Evolutionary conservation across 1,284 basidiomycete genomes (phyloP), one percentile per base, ranked within the genome.

Genomic region (Trichosporon faecale): DNA sequence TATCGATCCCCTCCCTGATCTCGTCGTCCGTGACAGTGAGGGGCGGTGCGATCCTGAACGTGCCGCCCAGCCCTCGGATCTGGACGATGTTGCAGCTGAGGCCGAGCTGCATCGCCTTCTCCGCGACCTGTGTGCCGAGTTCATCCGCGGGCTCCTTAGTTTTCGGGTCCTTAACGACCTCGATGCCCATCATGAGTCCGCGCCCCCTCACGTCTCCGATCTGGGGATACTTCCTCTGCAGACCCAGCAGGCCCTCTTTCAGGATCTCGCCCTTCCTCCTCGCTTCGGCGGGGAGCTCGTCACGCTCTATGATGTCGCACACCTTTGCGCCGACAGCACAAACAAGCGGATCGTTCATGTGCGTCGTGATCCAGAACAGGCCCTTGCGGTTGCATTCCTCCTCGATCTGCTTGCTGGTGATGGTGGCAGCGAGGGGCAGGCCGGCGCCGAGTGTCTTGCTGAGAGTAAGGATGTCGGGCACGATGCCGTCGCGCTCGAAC

Each of bases 401-500:
- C 66, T 76, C 76, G 0, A 86, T 89, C 67, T 93, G 88, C 2
- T 86, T 86, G 25, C 91, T 89, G 0, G 91, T 91, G 49, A 90
- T 86, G 1, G 89, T 92, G 18, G 93, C 93, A 0, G 92, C 93
- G 76, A 97, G 85, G 0, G 95, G 94, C 86, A 95, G 94, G 6
- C 94, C 94, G 79, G 95, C 95, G 40, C 94, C 95, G 23, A 98
- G 86, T 18, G 95, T 95, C 88, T 97, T 97, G 25, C 94, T 94
- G 68, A 93, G 89, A 31, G 90, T 84, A 83, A 96, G 84, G 70
- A 97, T 90, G 79, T 97, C 94, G 2, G 94, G 94, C 49, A 87
- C 85, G 57, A 96, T 91, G 2, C 89, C 89, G 68, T 91, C 91
- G 77, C 92, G 88, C 82, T 94, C 89, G 67, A 91, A 87, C 21